Base-by-base conservation (phyloP, 164 flowering plant species). In the Kingdonia uniflora region DNA sequence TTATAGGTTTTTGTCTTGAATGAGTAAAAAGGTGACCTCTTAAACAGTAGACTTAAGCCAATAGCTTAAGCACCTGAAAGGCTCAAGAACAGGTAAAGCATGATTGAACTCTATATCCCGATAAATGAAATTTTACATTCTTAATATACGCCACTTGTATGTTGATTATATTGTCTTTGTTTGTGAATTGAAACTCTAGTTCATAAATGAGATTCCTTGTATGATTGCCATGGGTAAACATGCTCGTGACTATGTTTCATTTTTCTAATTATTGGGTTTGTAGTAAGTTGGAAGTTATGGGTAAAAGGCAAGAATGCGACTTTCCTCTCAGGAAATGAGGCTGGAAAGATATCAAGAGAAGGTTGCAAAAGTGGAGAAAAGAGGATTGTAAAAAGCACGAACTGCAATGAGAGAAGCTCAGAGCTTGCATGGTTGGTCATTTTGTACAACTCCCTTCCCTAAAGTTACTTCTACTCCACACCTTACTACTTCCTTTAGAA, bases 231-330 rank as follows among this genome's bases (percentile, higher is more conserved):
- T 41, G 44, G 15, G 17, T 14, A 14, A 41, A 41, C 15, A 14
- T 50, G 40, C 10, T 50, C 16, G 8, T 16, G 23, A n/a, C 3
- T 4, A 47, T 50, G 11, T 11, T 51, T 38, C 39, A 13, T 25
- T 54, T 14, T 37, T 50, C 14, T 6, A 13, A 22, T 23, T 21
- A 17, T 49, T 51, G 52, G 19, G 29, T 23, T 40, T 74, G 60
- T 70, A 92, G 99, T 23, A 82, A 57, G 58, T 73, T 92, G 42
- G 99, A 92, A 75, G 92, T 92, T 65, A 92, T 92, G 89, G 99
- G 95, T 10, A 84, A 82, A 62, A 92, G 88, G 68, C 2, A 88
- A 88, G 57, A 92, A 88, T 71, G 99, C 99, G 13, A 77, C 91
- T n/a, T 88, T 74, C 58, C 77, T 92, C 42, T 84, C 91, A 20